Conservation (phyloP, 768 basidiomycete genomes). For the Ramaria sp. region DNA sequence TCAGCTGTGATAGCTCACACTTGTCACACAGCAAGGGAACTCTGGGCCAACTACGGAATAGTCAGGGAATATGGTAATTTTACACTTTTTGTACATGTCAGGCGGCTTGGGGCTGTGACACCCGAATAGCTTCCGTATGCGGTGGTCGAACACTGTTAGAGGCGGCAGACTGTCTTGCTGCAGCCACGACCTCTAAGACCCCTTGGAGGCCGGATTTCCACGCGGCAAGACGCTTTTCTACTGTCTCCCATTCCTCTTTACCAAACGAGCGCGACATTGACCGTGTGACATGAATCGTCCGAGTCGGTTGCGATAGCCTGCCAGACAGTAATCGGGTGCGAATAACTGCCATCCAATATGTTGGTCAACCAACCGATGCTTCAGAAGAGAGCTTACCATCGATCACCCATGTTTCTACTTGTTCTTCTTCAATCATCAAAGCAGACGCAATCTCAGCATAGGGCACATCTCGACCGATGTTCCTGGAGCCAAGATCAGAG, state of each 20-base stretch:
- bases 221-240: constrained; percentile 61
- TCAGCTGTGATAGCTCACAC: too few species aligned
- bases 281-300: constrained; percentile 60
- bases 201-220: constrained; percentile 67
- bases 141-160: not conserved
- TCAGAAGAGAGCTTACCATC: constrained; percentile 42
- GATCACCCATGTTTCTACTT: constrained; percentile 83
- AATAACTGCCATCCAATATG: constrained; percentile 42
- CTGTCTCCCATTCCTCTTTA: constrained; percentile 65
- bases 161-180: constrained; percentile 3
- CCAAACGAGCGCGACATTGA: constrained; percentile 71
- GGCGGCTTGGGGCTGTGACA: constrained; percentile 3
- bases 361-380: not conserved
- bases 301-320: constrained; percentile 73
- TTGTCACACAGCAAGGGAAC: too few species aligned
- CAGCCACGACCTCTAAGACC: constrained; percentile 54
- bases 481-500: constrained; percentile 64
- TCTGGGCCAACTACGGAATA: too few species aligned
- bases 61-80: not conserved
- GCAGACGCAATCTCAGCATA: constrained; percentile 58
- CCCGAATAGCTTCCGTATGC: not conserved
- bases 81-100: not conserved
- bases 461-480: constrained; percentile 61
- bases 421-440: constrained; percentile 47
- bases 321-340: constrained; percentile 69